phyloP scores from a whole-genome alignment of 2,329 filamentous ascomycete species.

The Pseudopithomyces chartarum region DNA sequence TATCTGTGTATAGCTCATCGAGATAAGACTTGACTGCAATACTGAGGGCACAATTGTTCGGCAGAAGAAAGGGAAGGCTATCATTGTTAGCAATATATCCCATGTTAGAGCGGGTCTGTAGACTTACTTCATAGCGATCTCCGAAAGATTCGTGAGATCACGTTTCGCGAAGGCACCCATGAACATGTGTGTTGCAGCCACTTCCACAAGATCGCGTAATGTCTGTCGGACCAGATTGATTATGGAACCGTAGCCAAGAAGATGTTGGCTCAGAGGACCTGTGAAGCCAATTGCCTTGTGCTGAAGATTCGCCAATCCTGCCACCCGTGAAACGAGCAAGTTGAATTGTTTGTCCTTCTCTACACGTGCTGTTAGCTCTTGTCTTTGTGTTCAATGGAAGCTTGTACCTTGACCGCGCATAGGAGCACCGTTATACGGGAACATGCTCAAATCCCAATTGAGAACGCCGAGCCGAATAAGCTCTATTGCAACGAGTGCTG shows the following conservation, averaged over 20 bases:
- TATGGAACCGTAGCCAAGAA: constrained; percentile 84
- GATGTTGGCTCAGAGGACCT: constrained; percentile 86
- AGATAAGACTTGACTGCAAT: constrained; percentile 82
- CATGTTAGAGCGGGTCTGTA: constrained; percentile 37
- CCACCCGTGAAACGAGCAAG: constrained; percentile 83
- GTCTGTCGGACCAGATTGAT: constrained; percentile 78
- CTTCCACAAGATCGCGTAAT: constrained; percentile 83
- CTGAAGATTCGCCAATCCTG: constrained; percentile 78
- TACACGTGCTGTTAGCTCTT: constrained; percentile 30
- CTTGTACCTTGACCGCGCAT: constrained; percentile 56
- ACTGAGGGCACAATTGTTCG: constrained; percentile 75
- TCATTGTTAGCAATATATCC: constrained; percentile 26
- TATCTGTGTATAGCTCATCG: constrained; percentile 66
- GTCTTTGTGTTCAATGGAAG: neutral
- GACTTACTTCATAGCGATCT: constrained; percentile 73
- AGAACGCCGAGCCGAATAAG: constrained; percentile 79
- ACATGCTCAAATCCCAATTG: constrained; percentile 68
- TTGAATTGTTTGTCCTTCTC: constrained; percentile 79
- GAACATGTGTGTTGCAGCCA: constrained; percentile 78
- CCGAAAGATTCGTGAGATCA: constrained; percentile 60
- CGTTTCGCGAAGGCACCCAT: constrained; percentile 79
- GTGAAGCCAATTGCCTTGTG: constrained; percentile 91
- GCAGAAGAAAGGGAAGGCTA: constrained; percentile 67
- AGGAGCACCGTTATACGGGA: constrained; percentile 62
- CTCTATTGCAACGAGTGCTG: constrained; percentile 82